Base-by-base conservation (phyloP, 2,329 filamentous ascomycete species). In the Colletotrichum kahawae region DNA sequence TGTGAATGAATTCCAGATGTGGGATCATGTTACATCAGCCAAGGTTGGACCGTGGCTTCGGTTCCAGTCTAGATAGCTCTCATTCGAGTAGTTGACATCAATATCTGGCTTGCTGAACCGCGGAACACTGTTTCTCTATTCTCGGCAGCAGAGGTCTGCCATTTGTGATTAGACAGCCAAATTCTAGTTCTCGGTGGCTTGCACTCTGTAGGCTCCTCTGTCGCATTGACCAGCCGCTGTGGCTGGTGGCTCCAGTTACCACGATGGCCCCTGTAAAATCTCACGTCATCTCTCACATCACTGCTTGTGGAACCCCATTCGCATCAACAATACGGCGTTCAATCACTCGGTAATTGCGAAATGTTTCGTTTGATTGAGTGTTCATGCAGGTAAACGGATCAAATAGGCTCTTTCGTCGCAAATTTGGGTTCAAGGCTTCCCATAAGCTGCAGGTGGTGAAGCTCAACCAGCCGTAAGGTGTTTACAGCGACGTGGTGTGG, bases 211-310 rank as follows among this genome's bases (percentile, higher is more conserved):
- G 43, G 5, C 5, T 48, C n/a, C n/a, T 6, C 12, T 5, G 18
- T 48, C 18, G 43, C 43, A 48, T 21, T 13, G 38, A 48, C n/a
- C 43, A 48, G 43, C 43, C 43, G 16, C 13, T 36, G 59, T 62
- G 59, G 31, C 59, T 34, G 29, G 27, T 3, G 27, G 27, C 16
- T 33, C n/a, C 14, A 29, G 8, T n/a, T 59, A 43, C 69, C 16
- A n/a, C 43, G 48, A 34, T 71, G 7, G 9, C 14, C 69, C 70
- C 36, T 54, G 56, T 54, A 27, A 24, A 7, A 67, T 8, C 54
- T 72, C 63, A 72, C 63, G 63, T 72, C 63, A 72, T 54, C 63
- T 54, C 63, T 67, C 70, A 67, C 63, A 48, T 71, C 54, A 71
- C 34, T 14, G 8, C 43, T 10, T 29, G 29, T 33, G 33, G 59